A percentile compares a stretch with the other conserved stretches of the same genome.
phyloP scores from a whole-genome alignment of 192 early-diverging fungal genomes.

The Podila horticola region DNA sequence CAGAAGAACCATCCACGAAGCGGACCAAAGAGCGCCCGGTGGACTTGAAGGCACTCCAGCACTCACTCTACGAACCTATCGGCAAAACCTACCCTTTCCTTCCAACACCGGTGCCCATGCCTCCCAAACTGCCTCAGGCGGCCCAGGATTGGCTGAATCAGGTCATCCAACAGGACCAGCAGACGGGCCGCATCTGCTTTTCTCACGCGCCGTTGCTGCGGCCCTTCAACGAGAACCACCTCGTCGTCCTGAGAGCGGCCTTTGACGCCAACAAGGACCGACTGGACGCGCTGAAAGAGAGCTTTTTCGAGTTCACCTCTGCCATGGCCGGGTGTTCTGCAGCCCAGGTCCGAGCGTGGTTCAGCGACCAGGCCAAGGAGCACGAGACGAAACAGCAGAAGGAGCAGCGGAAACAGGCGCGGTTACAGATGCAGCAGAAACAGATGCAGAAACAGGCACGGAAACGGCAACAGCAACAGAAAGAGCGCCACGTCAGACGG shows the following conservation, averaged over 20 bases:
- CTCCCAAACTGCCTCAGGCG: no score
- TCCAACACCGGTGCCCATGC: no score
- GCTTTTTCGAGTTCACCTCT: conserved; percentile 16
- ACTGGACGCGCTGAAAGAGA: background rate
- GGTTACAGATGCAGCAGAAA: background rate
- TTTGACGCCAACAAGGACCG: background rate
- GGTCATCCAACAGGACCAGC: background rate
- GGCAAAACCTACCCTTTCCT: no score
- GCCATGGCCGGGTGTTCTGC: background rate
- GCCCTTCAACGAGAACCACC: background rate
- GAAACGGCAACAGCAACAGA: background rate
- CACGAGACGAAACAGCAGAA: background rate
- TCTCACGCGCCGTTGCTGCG: background rate
- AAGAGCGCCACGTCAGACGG: background rate
- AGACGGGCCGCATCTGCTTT: background rate
- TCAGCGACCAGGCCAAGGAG: background rate
- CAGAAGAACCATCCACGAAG: no score
- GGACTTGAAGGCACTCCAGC: no score
- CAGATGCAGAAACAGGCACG: background rate
- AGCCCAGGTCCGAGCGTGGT: background rate
- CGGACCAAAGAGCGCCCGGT: no score
- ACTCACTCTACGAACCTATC: no score
- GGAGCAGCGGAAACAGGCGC: background rate
- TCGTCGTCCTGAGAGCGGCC: background rate
- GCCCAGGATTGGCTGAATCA: no score